Conservation (phyloP, 352 stramenopile genomes). For the Phytophthora tentaculata region DNA sequence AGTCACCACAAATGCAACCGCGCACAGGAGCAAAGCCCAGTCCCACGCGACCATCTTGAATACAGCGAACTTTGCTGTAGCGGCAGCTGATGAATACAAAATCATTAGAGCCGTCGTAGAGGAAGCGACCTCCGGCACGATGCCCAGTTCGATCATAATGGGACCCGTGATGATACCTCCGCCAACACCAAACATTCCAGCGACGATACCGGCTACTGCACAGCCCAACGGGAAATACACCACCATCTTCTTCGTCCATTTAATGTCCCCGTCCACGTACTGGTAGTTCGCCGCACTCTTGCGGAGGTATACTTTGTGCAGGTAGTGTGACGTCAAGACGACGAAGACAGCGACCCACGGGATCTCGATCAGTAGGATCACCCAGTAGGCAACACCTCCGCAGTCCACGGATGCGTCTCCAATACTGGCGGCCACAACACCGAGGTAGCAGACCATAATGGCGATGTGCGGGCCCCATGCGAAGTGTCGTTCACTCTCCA, state of each 20-base stretch:
- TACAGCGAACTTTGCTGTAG: conserved; percentile 61
- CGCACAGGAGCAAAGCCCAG: conserved; percentile 51
- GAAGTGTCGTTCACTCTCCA: conserved; percentile 47
- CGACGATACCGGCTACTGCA: conserved; percentile 50
- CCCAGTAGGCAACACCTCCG: conserved; percentile 54
- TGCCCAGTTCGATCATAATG: conserved; percentile 43
- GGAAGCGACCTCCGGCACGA: conserved; percentile 51
- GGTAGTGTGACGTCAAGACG: conserved; percentile 26
- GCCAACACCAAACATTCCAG: conserved; percentile 60
- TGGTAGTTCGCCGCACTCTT: conserved; percentile 52
- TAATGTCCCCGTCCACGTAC: conserved; percentile 48
- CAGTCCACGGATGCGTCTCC: conserved; percentile 36
- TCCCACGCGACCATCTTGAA: conserved; percentile 66
- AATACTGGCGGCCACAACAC: conserved; percentile 41
- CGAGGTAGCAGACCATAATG: conserved; percentile 56
- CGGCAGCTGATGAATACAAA: conserved; percentile 61
- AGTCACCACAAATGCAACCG: conserved; percentile 56
- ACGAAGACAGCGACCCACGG: conserved; percentile 63
- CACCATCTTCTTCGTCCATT: conserved; percentile 51
- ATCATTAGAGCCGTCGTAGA: conserved; percentile 49
- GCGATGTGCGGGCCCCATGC: conserved; percentile 44
- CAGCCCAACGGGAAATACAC: conserved; percentile 53
- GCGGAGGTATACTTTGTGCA: conserved; percentile 45
- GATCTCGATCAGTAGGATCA: conserved; percentile 57
- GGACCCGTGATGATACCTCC: conserved; percentile 45